Evolutionary conservation across 2,329 filamentous ascomycete species (phyloP).

Genomic region (Xylariaceae sp.): DNA sequence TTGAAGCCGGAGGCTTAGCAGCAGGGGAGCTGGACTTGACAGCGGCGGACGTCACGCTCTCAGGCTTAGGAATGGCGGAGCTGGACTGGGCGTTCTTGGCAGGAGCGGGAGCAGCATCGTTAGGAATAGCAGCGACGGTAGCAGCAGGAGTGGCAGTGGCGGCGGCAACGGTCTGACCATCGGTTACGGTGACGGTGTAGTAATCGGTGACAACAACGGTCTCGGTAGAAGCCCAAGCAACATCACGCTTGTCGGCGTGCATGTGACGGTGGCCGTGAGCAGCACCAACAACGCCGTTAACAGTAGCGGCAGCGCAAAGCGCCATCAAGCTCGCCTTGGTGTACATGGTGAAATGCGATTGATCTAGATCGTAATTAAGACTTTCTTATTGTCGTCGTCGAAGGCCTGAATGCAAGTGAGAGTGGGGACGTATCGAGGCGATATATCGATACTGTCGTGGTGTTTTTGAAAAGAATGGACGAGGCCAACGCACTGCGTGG

Average conservation of each 20-base stretch:
- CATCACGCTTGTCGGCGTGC: conserved; percentile 28
- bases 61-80: conserved; percentile 2
- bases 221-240: conserved; percentile 29
- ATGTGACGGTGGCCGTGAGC: conserved; percentile 26
- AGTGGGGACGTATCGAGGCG: conserved; percentile 6
- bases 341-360: conserved; percentile 25
- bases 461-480: conserved; percentile 23
- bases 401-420: background rate
- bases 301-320: conserved; percentile 28
- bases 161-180: conserved; percentile 18
- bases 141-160: background rate
- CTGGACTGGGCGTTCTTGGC: background rate
- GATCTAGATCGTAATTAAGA: conserved; percentile 6
- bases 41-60: conserved; percentile 7
- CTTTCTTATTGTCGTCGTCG: background rate
- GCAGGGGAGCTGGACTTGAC: conserved; percentile 14
- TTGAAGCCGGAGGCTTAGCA: conserved; percentile 9
- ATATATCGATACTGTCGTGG: conserved; percentile 25
- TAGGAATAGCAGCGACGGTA: no score
- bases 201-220: conserved; percentile 30
- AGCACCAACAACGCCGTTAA: conserved; percentile 27
- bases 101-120: no score
- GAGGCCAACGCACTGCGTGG: conserved; percentile 27
- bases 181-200: conserved; percentile 28
- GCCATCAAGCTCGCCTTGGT: conserved; percentile 31